Evolutionary conservation across 352 stramenopile species (phyloP).

Genomic region (Phytophthora cryptogea): DNA sequence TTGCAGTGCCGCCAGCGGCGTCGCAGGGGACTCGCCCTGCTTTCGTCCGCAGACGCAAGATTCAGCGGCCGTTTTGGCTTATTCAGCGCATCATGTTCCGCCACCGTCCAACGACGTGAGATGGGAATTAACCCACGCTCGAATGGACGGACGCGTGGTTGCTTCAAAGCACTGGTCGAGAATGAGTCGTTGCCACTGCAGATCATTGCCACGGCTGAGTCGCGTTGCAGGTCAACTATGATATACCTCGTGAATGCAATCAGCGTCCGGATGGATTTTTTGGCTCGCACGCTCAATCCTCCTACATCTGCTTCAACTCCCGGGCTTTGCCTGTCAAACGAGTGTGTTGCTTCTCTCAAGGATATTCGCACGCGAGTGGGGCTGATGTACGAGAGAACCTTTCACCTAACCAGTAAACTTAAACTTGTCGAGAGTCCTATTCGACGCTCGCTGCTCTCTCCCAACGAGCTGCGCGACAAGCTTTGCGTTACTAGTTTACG

Average conservation of each 20-base stretch:
- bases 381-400: no score
- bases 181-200: neutral
- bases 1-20: conserved; percentile 12
- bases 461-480: no score
- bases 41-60: conserved; percentile 6
- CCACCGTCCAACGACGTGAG: neutral
- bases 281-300: neutral
- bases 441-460: no score
- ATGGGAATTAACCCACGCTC: conserved; percentile 4
- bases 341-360: no score
- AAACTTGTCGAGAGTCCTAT: no score
- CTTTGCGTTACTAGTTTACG: no score
- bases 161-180: conserved; percentile 8
- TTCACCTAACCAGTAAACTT: no score
- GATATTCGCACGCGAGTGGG: no score
- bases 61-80: neutral
- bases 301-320: conserved; percentile 6
- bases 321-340: conserved; percentile 19
- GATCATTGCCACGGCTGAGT: neutral
- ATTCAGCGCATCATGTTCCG: neutral
- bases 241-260: neutral
- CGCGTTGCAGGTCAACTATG: neutral
- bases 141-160: conserved; percentile 9
- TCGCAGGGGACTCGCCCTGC: conserved; percentile 15
- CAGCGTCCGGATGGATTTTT: conserved; percentile 17